Percentiles rank a stretch among this genome's conserved stretches.
phyloP scores from a whole-genome alignment of 2,329 filamentous ascomycete species.

The Colletotrichum sidae region DNA sequence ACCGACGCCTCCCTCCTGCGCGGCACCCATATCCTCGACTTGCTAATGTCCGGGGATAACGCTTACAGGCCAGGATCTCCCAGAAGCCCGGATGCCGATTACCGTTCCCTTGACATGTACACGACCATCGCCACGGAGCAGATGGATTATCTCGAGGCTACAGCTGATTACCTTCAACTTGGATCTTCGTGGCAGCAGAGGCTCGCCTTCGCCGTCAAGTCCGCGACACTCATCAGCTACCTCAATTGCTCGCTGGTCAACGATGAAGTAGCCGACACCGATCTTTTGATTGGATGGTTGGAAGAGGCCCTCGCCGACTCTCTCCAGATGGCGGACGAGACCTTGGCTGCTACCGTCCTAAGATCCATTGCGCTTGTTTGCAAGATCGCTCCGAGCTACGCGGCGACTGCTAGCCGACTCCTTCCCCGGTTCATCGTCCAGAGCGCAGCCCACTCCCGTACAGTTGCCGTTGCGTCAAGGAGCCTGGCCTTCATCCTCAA shows the following conservation, averaged over 20 bases:
- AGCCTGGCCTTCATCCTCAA: constrained; percentile 86
- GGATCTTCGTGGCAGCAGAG: constrained; percentile 88
- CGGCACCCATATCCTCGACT: constrained; percentile 76
- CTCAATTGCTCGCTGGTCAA: constrained; percentile 87
- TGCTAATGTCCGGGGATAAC: constrained; percentile 72
- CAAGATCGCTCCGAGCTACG: constrained; percentile 77
- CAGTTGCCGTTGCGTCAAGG: constrained; percentile 82
- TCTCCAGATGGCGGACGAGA: constrained; percentile 83
- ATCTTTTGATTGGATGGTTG: constrained; percentile 85
- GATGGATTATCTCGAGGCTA: constrained; percentile 87
- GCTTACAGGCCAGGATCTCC: constrained; percentile 56
- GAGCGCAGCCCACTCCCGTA: constrained; percentile 75
- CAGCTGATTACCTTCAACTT: constrained; percentile 88
- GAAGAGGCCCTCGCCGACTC: constrained; percentile 84
- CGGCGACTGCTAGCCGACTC: constrained; percentile 80
- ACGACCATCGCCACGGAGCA: constrained; percentile 82
- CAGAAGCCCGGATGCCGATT: constrained; percentile 61
- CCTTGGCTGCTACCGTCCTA: constrained; percentile 81
- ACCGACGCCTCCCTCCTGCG: constrained; percentile 70
- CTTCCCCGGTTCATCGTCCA: constrained; percentile 91
- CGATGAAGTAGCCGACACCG: constrained; percentile 82
- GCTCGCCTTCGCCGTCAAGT: constrained; percentile 87
- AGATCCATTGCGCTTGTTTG: constrained; percentile 86
- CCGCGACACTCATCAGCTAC: constrained; percentile 83
- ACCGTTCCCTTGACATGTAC: constrained; percentile 70